A percentile compares a stretch with the other conserved stretches of the same genome.
These are phyloP conservation scores for Dactylis glomerata DNA, from an alignment of 176 grass and related monocot species.

Conservation along the genomic window DNA sequence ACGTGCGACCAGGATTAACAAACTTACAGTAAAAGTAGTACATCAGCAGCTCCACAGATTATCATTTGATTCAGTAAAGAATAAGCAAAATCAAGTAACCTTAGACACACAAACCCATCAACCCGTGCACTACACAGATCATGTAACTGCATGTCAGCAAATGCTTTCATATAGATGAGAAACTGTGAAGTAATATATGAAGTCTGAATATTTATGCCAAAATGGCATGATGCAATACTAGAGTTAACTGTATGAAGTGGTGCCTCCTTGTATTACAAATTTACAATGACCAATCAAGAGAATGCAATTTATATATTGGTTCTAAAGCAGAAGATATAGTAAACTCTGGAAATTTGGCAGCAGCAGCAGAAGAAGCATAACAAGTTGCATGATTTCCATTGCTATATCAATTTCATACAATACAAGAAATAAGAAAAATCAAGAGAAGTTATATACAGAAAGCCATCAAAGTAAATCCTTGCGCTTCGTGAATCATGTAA, in stretches of 20 bases:
- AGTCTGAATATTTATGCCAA: neutral
- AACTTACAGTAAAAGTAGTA: neutral
- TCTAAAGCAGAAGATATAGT: neutral
- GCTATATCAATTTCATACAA: slow-evolving; percentile 1
- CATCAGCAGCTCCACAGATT: neutral
- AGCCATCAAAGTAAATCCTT: neutral
- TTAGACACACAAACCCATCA: slow-evolving; percentile 11
- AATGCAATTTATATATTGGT: neutral
- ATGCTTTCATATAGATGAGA: neutral
- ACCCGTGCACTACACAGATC: neutral
- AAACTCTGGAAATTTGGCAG: neutral
- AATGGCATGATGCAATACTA: neutral
- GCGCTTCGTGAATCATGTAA: neutral
- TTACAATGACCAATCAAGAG: neutral
- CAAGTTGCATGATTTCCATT: neutral
- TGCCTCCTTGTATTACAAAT: neutral
- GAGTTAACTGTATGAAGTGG: neutral
- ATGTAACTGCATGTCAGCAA: slow-evolving; percentile 21
- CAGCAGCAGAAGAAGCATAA: neutral
- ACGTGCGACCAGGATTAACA: slow-evolving; percentile 4
- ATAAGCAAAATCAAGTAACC: neutral
- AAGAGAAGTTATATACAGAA: slow-evolving; percentile 1
- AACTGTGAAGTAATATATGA: neutral
- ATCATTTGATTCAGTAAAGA: slow-evolving; percentile 4
- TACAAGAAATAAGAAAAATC: neutral